phyloP scores from a whole-genome alignment of 345 rosid species.

The Eucalyptus camaldulensis region DNA sequence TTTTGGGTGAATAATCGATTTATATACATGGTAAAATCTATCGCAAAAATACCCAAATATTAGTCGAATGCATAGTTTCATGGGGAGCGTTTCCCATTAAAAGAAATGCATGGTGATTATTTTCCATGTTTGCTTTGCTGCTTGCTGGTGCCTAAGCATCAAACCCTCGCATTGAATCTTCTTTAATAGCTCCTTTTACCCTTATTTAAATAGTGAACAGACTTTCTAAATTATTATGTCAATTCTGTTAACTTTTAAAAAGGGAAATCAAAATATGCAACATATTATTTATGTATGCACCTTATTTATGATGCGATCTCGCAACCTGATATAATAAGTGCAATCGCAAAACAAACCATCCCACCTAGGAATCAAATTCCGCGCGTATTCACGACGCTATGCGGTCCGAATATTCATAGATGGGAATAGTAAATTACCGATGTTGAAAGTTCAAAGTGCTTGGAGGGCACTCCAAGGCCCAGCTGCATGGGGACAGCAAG shows the following conservation, averaged over 20 bases:
- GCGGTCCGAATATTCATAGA: background rate
- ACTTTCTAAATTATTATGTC: background rate
- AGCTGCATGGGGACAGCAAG: background rate
- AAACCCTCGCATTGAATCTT: background rate
- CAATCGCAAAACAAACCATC: background rate
- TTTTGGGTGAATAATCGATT: background rate
- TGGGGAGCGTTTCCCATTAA: background rate
- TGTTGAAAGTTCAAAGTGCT: background rate
- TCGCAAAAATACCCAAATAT: background rate
- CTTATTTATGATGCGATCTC: background rate
- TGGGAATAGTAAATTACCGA: background rate
- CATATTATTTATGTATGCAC: fast-evolving
- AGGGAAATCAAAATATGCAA: fast-evolving
- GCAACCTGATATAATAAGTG: fast-evolving
- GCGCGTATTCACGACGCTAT: background rate
- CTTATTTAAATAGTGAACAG: fast-evolving
- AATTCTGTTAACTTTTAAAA: fast-evolving
- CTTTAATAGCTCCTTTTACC: fast-evolving
- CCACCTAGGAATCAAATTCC: background rate
- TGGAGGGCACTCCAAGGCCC: background rate
- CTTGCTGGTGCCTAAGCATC: background rate
- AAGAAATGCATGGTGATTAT: background rate
- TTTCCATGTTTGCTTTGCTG: background rate
- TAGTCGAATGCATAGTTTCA: background rate
- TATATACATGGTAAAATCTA: background rate